Evolutionary conservation across 805 yeast genomes (phyloP).

Genomic region (Wickerhamiella nectarea): DNA sequence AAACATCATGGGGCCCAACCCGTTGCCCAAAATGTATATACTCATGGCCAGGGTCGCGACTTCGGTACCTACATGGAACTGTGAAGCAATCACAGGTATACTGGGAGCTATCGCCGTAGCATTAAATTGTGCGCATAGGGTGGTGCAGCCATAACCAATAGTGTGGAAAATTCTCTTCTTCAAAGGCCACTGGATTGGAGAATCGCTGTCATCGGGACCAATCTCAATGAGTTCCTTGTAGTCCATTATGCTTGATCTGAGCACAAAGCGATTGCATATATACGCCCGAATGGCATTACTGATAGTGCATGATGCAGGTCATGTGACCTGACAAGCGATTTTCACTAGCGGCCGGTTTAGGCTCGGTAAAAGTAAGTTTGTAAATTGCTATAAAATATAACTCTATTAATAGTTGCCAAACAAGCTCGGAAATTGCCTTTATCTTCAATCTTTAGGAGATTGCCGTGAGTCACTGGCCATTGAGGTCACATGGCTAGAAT

Average conservation of each 20-base stretch:
- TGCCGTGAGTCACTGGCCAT: too few species aligned
- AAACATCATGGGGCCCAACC: conserved; percentile 44
- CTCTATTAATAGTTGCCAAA: too few species aligned
- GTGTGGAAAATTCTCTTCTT: conserved; percentile 31
- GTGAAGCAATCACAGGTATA: conserved; percentile 31
- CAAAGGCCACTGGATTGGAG: conserved; percentile 45
- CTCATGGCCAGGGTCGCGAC: conserved; percentile 40
- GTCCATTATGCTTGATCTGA: neutral
- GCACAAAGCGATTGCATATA: too few species aligned
- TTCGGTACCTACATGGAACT: conserved; percentile 33
- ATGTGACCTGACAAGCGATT: too few species aligned
- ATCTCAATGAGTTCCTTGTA: conserved; percentile 10
- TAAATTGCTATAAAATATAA: too few species aligned
- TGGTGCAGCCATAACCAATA: conserved; percentile 31
- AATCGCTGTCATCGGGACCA: conserved; percentile 21
- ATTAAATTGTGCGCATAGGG: conserved; percentile 43
- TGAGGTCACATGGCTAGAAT: too few species aligned
- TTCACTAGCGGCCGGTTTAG: too few species aligned
- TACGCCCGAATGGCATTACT: too few species aligned
- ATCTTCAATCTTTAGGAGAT: too few species aligned
- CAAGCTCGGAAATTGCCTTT: too few species aligned
- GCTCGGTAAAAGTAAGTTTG: too few species aligned
- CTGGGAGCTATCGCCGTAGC: conserved; percentile 42
- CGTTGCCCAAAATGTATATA: conserved; percentile 46
- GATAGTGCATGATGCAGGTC: too few species aligned